phyloP scores from a whole-genome alignment of 768 basidiomycete species.

The Termitomyces sp. region DNA sequence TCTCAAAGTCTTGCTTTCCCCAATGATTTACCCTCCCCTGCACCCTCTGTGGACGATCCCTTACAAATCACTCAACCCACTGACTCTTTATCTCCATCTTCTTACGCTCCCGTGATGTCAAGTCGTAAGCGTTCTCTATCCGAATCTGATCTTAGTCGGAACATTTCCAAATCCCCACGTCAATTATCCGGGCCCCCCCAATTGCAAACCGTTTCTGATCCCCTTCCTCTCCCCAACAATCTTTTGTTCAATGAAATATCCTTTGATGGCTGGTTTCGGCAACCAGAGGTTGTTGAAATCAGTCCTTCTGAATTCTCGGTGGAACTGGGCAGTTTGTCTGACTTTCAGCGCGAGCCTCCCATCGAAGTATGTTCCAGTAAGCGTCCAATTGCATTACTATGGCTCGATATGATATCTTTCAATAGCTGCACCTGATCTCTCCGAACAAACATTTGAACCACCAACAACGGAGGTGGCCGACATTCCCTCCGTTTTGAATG shows the following conservation, averaged over 20 bases:
- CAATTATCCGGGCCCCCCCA: slow-evolving; percentile 13
- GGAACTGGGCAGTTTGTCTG: slow-evolving; percentile 23
- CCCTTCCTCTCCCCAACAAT: slow-evolving; percentile 16
- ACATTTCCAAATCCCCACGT: slow-evolving; percentile 22
- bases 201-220: slow-evolving; percentile 22
- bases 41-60: slow-evolving; percentile 3
- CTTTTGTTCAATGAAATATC: slow-evolving; percentile 12
- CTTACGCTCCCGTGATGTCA: background rate
- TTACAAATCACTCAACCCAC: background rate
- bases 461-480: background rate
- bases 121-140: slow-evolving; percentile 34
- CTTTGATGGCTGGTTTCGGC: slow-evolving; percentile 31
- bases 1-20: background rate
- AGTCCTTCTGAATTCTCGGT: slow-evolving; percentile 26
- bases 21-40: slow-evolving; percentile 10
- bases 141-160: slow-evolving; percentile 17
- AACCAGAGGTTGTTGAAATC: slow-evolving; percentile 11
- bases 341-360: slow-evolving; percentile 1
- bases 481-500: background rate
- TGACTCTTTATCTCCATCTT: background rate
- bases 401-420: background rate
- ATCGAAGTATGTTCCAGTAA: background rate
- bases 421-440: background rate
- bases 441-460: background rate
- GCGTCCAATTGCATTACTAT: background rate